Conservation (phyloP, 2,329 filamentous ascomycete genomes). For the Colletotrichum horii region DNA sequence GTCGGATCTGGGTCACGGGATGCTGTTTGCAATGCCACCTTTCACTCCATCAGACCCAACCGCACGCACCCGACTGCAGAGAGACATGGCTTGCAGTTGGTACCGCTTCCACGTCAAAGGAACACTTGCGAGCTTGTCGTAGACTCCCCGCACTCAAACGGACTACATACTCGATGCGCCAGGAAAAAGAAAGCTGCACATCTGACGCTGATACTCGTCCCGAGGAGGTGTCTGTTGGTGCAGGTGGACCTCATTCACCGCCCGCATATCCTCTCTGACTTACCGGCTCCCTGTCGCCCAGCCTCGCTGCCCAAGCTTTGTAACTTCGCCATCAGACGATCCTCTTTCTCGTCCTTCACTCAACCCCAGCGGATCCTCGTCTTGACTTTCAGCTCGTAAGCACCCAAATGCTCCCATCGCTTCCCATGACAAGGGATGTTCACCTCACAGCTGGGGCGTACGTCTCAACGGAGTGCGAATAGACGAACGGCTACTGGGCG, state of each 20-base stretch:
- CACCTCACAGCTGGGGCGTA: neutral
- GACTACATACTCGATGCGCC: neutral
- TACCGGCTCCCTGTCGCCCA: neutral
- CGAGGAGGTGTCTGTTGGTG: neutral
- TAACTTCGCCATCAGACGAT: neutral
- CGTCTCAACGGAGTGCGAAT: neutral
- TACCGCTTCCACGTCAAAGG: neutral
- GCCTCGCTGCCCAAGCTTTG: neutral
- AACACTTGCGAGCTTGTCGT: neutral
- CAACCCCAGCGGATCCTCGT: neutral
- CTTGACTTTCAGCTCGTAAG: neutral
- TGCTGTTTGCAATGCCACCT: neutral
- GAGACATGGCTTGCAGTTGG: neutral
- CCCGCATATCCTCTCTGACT: neutral
- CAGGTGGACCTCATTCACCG: neutral
- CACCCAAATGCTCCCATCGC: neutral
- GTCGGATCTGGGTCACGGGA: neutral
- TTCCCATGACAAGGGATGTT: neutral
- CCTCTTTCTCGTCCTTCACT: neutral
- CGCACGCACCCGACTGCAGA: neutral
- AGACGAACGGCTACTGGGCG: neutral
- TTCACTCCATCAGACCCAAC: neutral
- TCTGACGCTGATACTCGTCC: neutral
- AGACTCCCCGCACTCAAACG: neutral
- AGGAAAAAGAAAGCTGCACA: neutral